Evolutionary conservation across 1,284 basidiomycete genomes (phyloP).

Genomic region (Malassezia brasiliensis): DNA sequence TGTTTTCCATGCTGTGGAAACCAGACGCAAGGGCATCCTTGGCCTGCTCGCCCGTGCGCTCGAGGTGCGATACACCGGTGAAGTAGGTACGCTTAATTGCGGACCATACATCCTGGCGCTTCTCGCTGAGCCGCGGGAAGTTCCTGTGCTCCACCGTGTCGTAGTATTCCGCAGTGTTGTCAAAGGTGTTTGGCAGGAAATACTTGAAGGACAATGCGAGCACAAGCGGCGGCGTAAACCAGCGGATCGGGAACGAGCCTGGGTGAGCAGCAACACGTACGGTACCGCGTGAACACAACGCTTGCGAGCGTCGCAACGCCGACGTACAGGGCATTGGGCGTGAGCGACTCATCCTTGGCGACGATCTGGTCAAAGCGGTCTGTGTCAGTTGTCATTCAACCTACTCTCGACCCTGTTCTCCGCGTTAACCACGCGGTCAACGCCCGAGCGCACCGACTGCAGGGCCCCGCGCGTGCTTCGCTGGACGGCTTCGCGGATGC

Average conservation of each 20-base stretch:
- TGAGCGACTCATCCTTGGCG: conserved; percentile 67
- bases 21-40: conserved; percentile 20
- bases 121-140: conserved; percentile 23
- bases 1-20: conserved; percentile 28
- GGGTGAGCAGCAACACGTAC: conserved; percentile 45
- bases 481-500: conserved; percentile 24
- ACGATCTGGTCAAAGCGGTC: conserved; percentile 52
- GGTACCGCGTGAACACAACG: conserved; percentile 70
- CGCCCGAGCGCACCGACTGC: conserved; percentile 17
- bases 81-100: conserved; percentile 5
- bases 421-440: conserved; percentile 32
- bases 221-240: conserved; percentile 39
- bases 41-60: conserved; percentile 19
- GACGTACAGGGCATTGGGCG: conserved; percentile 60
- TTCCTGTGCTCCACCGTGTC: conserved; percentile 24
- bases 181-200: conserved; percentile 43
- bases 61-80: conserved; percentile 18
- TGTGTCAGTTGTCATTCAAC: conserved; percentile 17
- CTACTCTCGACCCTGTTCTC: conserved; percentile 38
- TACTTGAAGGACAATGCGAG: conserved; percentile 35
- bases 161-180: conserved; percentile 36
- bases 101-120: conserved; percentile 17
- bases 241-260: conserved; percentile 39
- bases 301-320: conserved; percentile 77
- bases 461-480: conserved; percentile 21